These are phyloP conservation scores for Populus alba DNA, from an alignment of 345 rosid species.

Conservation along the genomic window DNA sequence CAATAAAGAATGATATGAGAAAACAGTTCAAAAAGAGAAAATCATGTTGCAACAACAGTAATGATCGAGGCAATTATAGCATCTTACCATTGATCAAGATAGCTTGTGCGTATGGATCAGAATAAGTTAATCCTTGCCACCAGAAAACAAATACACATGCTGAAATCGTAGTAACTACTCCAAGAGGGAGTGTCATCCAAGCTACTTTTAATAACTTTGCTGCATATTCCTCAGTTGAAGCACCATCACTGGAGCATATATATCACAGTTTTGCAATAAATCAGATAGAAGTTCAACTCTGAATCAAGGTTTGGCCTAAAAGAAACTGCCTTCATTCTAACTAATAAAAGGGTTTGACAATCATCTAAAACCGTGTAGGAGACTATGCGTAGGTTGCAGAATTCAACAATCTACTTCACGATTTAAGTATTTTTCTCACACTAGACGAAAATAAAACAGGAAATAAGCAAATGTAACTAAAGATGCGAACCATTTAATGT, in stretches of 20 bases:
- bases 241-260: conserved; percentile 50
- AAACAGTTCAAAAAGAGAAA: background rate
- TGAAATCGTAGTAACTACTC: conserved; percentile 52
- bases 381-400: background rate
- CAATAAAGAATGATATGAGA: background rate
- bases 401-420: background rate
- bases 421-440: background rate
- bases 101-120: conserved; percentile 67
- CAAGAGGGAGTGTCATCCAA: conserved; percentile 74
- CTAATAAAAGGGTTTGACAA: background rate
- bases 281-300: background rate
- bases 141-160: conserved; percentile 59
- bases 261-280: background rate
- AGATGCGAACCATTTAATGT: conserved; percentile 48
- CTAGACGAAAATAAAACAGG: background rate
- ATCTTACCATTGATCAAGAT: conserved; percentile 76
- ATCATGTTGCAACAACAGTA: background rate
- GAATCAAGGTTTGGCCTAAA: background rate
- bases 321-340: background rate
- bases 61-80: background rate
- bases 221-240: conserved; percentile 39
- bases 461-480: background rate
- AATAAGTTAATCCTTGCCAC: conserved; percentile 73
- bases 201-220: conserved; percentile 69
- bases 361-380: background rate